Base-by-base conservation (phyloP, 768 basidiomycete species). In the Lyophyllum shimeji region DNA sequence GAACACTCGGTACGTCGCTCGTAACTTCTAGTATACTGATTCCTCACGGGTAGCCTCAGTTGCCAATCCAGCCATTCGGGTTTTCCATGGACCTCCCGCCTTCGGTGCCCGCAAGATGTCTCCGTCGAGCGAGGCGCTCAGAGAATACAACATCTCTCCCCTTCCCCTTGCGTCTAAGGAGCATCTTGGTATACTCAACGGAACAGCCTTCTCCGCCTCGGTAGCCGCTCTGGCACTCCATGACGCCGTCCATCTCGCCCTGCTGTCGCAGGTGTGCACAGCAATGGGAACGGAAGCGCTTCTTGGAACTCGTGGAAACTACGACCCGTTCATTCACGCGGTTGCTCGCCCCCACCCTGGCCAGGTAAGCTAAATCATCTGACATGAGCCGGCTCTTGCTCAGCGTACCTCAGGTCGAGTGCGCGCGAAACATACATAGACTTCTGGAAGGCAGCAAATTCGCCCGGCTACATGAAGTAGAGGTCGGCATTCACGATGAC, bases 211-310 rank as follows among this genome's bases (percentile, higher is more conserved):
- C 68, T 86, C 85, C 24, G 85, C 89, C 0, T 83, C 87, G 21
- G 85, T 88, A 24, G 90, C 82, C 7, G 79, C 87, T 13, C 79
- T 91, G 18, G 89, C 85, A 9, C 70, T 91, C 33, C 80, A 86
- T 60, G 89, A 91, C 52, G 84, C 88, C 17, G 76, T 83, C 20
- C 83, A 86, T 60, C 71, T 87, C 20, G 72, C 80, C 20, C 69
- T 87, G 13, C 69, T 87, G 15, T 76, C 88, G 1, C 87, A 90
- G 68, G 81, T 89, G 4, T 84, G 83, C 68, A 92, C 89, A 1
- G 89, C 90, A 0, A 82, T 93, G 82, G 87, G 87, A 20, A 86
- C 86, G 1, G 90, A 93, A 65, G 90, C 89, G 17, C 77, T 93
- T 31, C 70, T 80, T 34, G 90, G 90, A 21, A 77, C 81, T 7